Percentiles rank a stretch among this genome's conserved stretches.
These are phyloP conservation scores for Rhodotorula mucilaginosa DNA, from an alignment of 1,284 basidiomycete genomes.

Conservation along the genomic window DNA sequence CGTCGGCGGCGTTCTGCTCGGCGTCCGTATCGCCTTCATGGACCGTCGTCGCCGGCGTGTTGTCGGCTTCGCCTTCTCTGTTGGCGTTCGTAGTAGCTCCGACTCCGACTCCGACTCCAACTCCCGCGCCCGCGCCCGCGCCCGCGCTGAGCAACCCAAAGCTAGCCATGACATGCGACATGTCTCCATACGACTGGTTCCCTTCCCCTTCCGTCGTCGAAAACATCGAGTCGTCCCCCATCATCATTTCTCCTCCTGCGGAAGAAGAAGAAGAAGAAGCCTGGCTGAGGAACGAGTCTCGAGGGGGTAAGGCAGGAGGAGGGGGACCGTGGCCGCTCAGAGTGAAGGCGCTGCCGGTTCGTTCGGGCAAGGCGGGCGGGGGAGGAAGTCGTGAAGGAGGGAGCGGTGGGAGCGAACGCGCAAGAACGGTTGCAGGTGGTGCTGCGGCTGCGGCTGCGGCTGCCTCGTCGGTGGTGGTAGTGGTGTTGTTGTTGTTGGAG, in stretches of 20 bases:
- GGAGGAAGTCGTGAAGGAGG: not conserved
- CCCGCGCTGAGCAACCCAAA: not conserved
- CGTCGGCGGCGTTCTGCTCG: not conserved
- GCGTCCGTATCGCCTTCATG: not conserved
- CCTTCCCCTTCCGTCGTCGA: not conserved
- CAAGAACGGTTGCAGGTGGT: not conserved
- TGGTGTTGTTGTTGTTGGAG: too few species aligned
- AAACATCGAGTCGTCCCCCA: not conserved
- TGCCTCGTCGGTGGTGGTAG: too few species aligned
- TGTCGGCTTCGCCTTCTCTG: not conserved
- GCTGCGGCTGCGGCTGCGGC: too few species aligned
- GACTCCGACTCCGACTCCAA: too few species aligned
- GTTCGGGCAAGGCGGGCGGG: not conserved
- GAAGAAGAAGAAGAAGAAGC: not conserved
- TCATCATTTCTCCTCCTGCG: not conserved
- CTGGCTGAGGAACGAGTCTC: not conserved
- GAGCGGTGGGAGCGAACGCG: not conserved
- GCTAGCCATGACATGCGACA: not conserved
- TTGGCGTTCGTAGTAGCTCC: too few species aligned
- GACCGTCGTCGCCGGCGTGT: not conserved
- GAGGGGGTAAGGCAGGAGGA: constrained; percentile 5
- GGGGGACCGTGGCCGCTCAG: not conserved
- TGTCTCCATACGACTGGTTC: not conserved
- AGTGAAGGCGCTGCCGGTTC: not conserved
- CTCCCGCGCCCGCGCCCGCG: too few species aligned